Conservation (phyloP, 169 alveolate genomes). For the Cyclospora cayetanensis region DNA sequence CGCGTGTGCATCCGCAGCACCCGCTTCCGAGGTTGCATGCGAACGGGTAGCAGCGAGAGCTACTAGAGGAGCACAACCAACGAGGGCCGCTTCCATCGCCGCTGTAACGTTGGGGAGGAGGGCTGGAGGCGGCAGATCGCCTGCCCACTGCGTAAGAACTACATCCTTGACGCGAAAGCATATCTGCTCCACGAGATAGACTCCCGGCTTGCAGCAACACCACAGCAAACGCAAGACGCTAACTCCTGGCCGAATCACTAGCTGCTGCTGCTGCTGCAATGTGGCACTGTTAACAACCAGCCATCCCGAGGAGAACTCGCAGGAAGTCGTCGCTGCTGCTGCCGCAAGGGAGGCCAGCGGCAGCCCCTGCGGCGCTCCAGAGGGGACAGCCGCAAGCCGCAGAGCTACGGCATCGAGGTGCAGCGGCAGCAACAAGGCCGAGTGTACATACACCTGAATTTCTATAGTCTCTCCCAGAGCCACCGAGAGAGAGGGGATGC, state of each 20-base stretch:
- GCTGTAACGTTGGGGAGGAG: slow-evolving; percentile 21
- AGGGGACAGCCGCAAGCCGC: slow-evolving; percentile 19
- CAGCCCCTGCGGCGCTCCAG: background rate
- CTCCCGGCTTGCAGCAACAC: slow-evolving; percentile 54
- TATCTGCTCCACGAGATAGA: slow-evolving; percentile 52
- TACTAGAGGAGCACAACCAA: background rate
- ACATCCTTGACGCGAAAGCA: slow-evolving; percentile 13
- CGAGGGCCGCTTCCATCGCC: slow-evolving; percentile 42
- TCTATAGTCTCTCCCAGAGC: slow-evolving; percentile 58
- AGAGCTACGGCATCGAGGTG: slow-evolving; percentile 27
- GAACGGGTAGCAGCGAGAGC: background rate
- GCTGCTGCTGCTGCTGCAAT: slow-evolving; percentile 36
- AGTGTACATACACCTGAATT: slow-evolving; percentile 50
- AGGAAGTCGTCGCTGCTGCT: background rate
- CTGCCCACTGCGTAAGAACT: slow-evolving; percentile 58
- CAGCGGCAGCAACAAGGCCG: slow-evolving; percentile 32
- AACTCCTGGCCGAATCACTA: slow-evolving; percentile 23
- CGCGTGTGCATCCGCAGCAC: background rate
- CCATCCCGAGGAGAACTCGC: slow-evolving; percentile 1
- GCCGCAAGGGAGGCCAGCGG: background rate
- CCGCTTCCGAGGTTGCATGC: background rate
- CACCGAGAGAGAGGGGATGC: slow-evolving; percentile 63
- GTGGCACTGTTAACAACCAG: background rate
- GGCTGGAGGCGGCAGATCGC: slow-evolving; percentile 65
- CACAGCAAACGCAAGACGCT: slow-evolving; percentile 19